Base-by-base conservation (phyloP, 2,329 filamentous ascomycete genomes). In the Penicillium frequentans region DNA sequence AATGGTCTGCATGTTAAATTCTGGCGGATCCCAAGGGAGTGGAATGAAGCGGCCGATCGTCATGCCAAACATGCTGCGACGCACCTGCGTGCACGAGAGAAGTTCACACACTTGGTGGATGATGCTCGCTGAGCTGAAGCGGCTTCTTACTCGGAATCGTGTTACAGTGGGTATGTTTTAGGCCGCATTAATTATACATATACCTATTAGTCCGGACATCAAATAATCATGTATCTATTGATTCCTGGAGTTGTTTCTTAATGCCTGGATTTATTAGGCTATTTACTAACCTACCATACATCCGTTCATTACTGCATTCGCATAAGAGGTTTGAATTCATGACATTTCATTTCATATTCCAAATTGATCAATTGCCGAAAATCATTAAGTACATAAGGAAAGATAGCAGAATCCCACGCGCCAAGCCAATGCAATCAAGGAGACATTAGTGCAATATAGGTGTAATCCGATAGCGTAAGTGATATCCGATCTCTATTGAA, bases 401-500 rank as follows among this genome's bases (percentile, higher is more conserved):
- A 31, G 3, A 29, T 14, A 33, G 24, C 13, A 21, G 8, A 33
- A 33, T 49, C 24, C 46, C 26, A 24, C 16, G 46, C 27, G 26
- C 46, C 26, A 49, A 49, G 13, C 46, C 46, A 29, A 33, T 33
- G 46, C 46, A 23, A 23, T 19, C 27, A 23, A 33, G n/a, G 11
- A 42, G 39, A 42, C 11, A 42, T 42, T 21, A 29, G 35, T 35
- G 46, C 46, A 14, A 16, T 23, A 42, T 9, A 49, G 24, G 27
- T 33, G 3, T 5, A 23, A 23, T 21, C 19, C 27, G 11, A 14
- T 31, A 5, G 14, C 46, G 35, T 16, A 35, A 21, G 35, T 33
- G 6, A 16, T 29, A 23, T 21, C 46, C 19, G 24, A n/a, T 26
- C 35, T 42, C 67, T 79, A 84, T 70, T 83, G 75, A 57, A 86